Evolutionary conservation across 139 green algal species (phyloP), one percentile per base, ranked within the genome.

Genomic region (Chlamydomonas asymmetrica): DNA sequence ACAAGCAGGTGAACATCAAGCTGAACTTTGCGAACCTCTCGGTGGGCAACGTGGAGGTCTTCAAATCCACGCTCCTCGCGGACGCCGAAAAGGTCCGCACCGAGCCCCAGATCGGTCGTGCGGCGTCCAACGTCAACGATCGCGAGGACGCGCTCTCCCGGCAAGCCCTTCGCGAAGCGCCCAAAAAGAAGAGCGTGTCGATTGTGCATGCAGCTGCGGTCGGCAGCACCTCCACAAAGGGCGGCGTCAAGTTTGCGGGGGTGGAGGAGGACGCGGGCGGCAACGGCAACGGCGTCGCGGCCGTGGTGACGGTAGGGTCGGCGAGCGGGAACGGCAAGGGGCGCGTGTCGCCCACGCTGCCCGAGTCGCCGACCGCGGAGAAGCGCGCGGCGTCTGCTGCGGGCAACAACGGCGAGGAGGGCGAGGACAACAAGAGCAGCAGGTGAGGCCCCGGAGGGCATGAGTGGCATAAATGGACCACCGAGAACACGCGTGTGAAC

Each of bases 1-100:
- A 77, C 71, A 77, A 77, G 71, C 71, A 59, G 32, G 71, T 77
- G 25, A 62, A 63, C 57, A 50, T 77, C 32, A 77, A 77, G 59
- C 5, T 77, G 41, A 77, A 77, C 31, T 77, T 77, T 22, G 71
- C 59, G 13, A 16, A 35, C 10, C 62, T 63, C 34, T 77, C 59
- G 71, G 41, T 34, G 1, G 71, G 71, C 71, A 77, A 63, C 71
- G 69, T 59, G 6, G 71, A 77, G 32, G 59, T 77, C 29, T 77
- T 77, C 71, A 48, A 70, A 25, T 31, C 59, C n/a, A 77, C 71
- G 23, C 59, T 77, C 4, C 8, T 25, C 41, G 71, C n/a, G n/a
- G n/a, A n/a, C n/a, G n/a, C n/a, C n/a, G n/a, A n/a, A n/a, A n/a
- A n/a, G n/a, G n/a, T n/a, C n/a, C n/a, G n/a, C n/a, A n/a, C n/a